These are phyloP conservation scores for Pseudocercospora crystallina DNA, from an alignment of 2,329 filamentous ascomycete genomes.

Conservation along the genomic window DNA sequence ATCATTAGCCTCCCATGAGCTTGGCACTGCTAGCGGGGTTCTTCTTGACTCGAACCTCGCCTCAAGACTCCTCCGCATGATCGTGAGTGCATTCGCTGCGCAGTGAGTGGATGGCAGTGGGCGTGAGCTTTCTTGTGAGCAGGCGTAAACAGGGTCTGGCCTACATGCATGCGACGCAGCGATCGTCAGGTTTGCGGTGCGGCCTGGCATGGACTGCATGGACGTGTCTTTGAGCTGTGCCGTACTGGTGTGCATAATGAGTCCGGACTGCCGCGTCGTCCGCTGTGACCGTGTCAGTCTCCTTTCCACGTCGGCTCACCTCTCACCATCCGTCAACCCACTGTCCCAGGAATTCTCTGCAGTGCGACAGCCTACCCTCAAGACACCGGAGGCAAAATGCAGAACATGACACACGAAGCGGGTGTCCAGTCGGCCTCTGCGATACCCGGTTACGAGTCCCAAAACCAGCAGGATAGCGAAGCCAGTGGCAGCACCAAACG, in stretches of 20 bases:
- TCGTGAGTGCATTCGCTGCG: background rate
- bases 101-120: too few relatives aligned
- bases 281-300: too few relatives aligned
- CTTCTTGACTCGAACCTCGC: slow-evolving; percentile 4
- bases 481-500: slow-evolving; percentile 11
- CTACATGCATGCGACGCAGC: too few relatives aligned
- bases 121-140: too few relatives aligned
- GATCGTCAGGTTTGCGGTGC: too few relatives aligned
- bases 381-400: slow-evolving; percentile 1
- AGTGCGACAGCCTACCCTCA: background rate
- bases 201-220: too few relatives aligned
- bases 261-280: slow-evolving; percentile 4
- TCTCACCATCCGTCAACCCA: slow-evolving; percentile 2
- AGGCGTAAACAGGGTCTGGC: too few relatives aligned
- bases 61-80: slow-evolving; percentile 1
- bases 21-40: background rate
- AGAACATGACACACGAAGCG: background rate
- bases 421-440: slow-evolving; percentile 2
- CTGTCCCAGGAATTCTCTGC: background rate
- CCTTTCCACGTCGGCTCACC: background rate
- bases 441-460: background rate
- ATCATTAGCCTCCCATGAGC: too few relatives aligned
- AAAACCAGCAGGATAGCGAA: slow-evolving; percentile 11
- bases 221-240: background rate
- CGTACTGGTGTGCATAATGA: slow-evolving; percentile 1